These are phyloP conservation scores for Backusella macrospora DNA, from an alignment of 192 early-diverging fungal species.

Conservation along the genomic window DNA sequence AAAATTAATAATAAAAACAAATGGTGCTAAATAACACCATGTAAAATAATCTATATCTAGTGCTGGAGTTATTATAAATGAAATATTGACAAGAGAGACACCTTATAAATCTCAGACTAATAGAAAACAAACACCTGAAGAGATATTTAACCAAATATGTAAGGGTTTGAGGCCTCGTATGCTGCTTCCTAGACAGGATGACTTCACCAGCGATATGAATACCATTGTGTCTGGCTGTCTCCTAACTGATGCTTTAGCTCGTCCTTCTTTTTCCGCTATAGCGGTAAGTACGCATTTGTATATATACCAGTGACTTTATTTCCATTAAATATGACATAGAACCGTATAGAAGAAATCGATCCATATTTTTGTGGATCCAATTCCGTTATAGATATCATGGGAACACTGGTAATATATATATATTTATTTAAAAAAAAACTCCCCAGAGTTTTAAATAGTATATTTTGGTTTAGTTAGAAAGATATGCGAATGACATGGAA, in stretches of 20 bases:
- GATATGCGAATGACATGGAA: constrained; percentile 54
- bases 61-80: constrained; percentile 50
- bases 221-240: constrained; percentile 11
- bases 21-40: constrained; percentile 14
- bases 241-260: background rate
- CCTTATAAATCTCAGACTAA: constrained; percentile 38
- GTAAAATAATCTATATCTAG: constrained; percentile 24
- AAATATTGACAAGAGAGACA: constrained; percentile 44
- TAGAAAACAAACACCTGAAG: constrained; percentile 1
- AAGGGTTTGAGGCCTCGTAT: background rate
- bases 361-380: background rate
- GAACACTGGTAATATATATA: constrained; percentile 35
- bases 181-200: background rate
- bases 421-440: background rate
- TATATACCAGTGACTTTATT: background rate
- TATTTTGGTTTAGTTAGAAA: constrained; percentile 36
- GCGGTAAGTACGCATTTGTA: constrained; percentile 3
- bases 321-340: constrained; percentile 19
- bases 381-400: constrained; percentile 42
- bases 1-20: background rate
- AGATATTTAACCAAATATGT: background rate
- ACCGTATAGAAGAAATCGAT: constrained; percentile 17
- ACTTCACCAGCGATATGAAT: constrained; percentile 15
- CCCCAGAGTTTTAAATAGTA: background rate
- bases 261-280: constrained; percentile 17